A percentile compares a stretch with the other conserved stretches of the same genome.
These are phyloP conservation scores for Jacaranda mimosifolia DNA, from an alignment of 257 asterid genomes.

Conservation along the genomic window DNA sequence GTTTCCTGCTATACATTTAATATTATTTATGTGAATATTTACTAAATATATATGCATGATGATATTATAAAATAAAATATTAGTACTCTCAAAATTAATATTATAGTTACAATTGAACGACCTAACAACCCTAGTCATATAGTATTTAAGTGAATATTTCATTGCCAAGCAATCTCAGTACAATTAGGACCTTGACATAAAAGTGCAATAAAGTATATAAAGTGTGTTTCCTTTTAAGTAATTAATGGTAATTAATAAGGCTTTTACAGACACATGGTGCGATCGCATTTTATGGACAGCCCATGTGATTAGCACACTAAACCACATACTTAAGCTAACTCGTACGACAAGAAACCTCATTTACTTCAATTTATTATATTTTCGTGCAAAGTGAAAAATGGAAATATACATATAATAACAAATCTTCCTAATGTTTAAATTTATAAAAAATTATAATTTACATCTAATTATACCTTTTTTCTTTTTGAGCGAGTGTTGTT, in stretches of 20 bases:
- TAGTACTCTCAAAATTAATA: too few species aligned
- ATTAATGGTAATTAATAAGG: background rate
- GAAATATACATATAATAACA: background rate
- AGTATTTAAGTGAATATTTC: background rate
- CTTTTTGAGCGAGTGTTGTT: too few species aligned
- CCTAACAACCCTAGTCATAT: background rate
- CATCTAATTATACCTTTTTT: too few species aligned
- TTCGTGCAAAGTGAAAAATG: constrained; percentile 18
- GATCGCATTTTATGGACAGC: background rate
- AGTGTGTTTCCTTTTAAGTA: background rate
- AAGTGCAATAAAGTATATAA: background rate
- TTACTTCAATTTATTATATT: background rate
- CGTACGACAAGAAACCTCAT: constrained; percentile 14
- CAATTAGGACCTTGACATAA: background rate
- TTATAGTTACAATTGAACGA: too few species aligned
- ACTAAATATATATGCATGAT: too few species aligned
- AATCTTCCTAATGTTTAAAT: background rate
- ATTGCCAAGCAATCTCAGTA: background rate
- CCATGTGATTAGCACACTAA: constrained; percentile 9
- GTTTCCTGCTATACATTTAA: too few species aligned
- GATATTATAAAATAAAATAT: too few species aligned
- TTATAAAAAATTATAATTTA: too few species aligned
- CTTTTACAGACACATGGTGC: background rate
- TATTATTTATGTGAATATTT: too few species aligned
- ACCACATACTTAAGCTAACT: constrained; percentile 8